Base-by-base conservation (phyloP, 2,329 filamentous ascomycete species). In the Pseudogymnoascus sp. region DNA sequence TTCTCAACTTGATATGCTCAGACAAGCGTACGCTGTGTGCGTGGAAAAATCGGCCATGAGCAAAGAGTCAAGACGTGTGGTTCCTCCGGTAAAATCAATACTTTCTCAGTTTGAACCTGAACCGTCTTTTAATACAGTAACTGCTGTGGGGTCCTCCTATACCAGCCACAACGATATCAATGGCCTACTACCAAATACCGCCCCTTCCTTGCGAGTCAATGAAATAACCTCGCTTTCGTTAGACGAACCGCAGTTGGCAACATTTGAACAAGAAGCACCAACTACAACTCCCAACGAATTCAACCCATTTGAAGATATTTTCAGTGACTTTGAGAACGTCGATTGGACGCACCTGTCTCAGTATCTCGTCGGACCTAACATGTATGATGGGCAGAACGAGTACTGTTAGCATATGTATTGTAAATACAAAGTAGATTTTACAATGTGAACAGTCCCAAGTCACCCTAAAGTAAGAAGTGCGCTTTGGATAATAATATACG, bases 301-400 rank as follows among this genome's bases (percentile, higher is more conserved):
- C 14, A 68, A 70, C 60, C 65, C 68, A 2, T 67, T 68, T 61
- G 68, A 66, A 59, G 67, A 70, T 61, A 64, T 64, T 37, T 62
- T 43, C 16, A 62, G 64, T 62, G 68, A 66, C 33, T 19, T 68
- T 43, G 66, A 68, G 6, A 66, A 63, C 19, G 63, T 67, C 2
- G 68, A 71, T 56, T 71, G 69, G 69, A 65, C 62, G 24, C 28
- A 50, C 7, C 6, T 26, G 22, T 50, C 43, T 26, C 22, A 50
- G 14, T 50, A 28, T 50, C 43, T 50, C 6, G 43, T 50, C 6
- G 43, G 43, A n/a, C 43, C 43, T 28, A 28, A 10, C 14, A 50
- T 50, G 24, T 50, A 28, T 28, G 43, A 50, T n/a, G 24, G 12
- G 12, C 41, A 26, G 12, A 26, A n/a, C 14, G 43, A 26, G 22